Evolutionary conservation across 257 asterid species (phyloP).

Genomic region (Schizonepeta tenuifolia): DNA sequence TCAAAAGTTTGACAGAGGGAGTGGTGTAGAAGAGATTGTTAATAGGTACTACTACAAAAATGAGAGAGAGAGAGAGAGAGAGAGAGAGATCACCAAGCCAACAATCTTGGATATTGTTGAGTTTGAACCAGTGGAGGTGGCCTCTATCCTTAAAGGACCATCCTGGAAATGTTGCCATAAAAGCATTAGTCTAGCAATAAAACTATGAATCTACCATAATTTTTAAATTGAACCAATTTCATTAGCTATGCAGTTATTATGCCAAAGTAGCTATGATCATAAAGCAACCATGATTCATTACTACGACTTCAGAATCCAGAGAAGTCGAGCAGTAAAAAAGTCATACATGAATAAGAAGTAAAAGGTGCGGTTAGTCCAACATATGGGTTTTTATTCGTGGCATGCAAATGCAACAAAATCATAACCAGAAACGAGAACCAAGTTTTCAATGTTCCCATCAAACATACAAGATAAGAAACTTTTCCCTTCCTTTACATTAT

Average conservation of each 20-base stretch:
- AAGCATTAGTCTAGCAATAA: conserved; percentile 33
- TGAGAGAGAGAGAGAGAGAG: conserved; percentile 30
- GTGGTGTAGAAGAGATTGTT: background rate
- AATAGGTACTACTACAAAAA: background rate
- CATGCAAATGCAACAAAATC: conserved; percentile 16
- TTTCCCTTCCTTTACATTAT: background rate
- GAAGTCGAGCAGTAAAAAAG: conserved; percentile 20
- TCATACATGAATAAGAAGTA: conserved; percentile 4
- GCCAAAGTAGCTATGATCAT: conserved; percentile 26
- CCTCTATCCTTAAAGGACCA: conserved; percentile 91
- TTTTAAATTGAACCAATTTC: background rate
- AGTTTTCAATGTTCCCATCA: background rate
- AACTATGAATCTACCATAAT: conserved; percentile 21
- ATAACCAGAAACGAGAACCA: conserved; percentile 3
- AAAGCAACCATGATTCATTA: conserved; percentile 5
- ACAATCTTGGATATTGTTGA: conserved; percentile 96
- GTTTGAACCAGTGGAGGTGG: conserved; percentile 89
- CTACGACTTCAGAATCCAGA: conserved; percentile 14
- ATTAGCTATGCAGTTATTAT: background rate
- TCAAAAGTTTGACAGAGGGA: background rate
- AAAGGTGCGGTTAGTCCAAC: background rate
- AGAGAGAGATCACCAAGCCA: conserved; percentile 60
- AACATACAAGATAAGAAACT: background rate
- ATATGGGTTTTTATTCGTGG: background rate
- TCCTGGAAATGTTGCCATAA: conserved; percentile 57